Base-by-base conservation (phyloP, 2,329 filamentous ascomycete species). In the Colletotrichum trifolii region DNA sequence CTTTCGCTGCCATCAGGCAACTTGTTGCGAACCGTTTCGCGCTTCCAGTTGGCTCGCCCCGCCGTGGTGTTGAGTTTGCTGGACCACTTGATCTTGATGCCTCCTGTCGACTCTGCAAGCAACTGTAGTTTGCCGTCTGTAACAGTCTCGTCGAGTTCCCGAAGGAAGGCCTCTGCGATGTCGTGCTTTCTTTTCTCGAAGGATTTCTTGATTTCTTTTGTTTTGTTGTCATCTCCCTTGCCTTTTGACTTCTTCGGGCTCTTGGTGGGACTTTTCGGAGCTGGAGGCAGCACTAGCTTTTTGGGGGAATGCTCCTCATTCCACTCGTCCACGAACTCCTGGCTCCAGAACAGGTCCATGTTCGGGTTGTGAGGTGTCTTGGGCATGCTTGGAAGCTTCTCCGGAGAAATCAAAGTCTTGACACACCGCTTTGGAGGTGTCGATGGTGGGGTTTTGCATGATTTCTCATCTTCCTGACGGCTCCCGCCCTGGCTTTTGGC, bases 21-120 rank as follows among this genome's bases (percentile, higher is more conserved):
- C 57, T 72, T 74, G 54, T 73, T 74, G 68, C 77, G 79, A 12
- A 83, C 75, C 11, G 83, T 85, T 71, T 90, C 89, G 25, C 87
- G 83, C 69, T 85, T 88, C 90, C 91, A 93, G 71, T 87, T 89
- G 35, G 91, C 91, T 45, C 91, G 84, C 0, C 92, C 92, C 12
- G 92, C 92, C 0, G 92, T 95, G 2, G 90, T 91, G 73, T 90
- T 91, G 55, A 96, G 85, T n/a, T 87, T 92, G 70, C 91, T 92
- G 66, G 85, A 89, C 92, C 92, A 96, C 47, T 87, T 77, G 42
- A 95, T 82, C 60, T 86, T 85, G 50, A 95, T 83, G 1, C 92
- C 92, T 15, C 92, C 91, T 0, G 91, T 91, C 0, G 82, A 77
- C 2, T 82, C 79, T 0, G 91, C 82, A 17, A 94, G 80, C 33